Base-by-base conservation (phyloP, 306 rosid species). In the Vigna radiata region DNA sequence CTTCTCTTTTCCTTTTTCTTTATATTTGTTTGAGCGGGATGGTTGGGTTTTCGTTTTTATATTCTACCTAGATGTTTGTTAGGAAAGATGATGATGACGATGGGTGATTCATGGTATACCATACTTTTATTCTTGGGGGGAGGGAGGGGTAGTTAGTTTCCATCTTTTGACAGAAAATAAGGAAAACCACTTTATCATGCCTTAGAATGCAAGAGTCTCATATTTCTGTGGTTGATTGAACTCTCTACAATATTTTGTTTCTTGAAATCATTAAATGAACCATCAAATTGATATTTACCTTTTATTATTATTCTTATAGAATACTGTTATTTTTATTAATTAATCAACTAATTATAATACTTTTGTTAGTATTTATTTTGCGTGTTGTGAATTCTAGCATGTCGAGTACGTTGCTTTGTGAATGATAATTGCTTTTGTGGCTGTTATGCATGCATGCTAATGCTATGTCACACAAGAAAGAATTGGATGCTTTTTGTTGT, bases 401-500 rank as follows among this genome's bases (percentile, higher is more conserved):
- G 46, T 48, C 53, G 43, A 41, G 29, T 62, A 47, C 11, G 78
- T 70, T 63, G 62, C 72, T 79, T 70, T 68, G 10, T 79, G 13
- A 21, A 17, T 61, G 71, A 41, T 67, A 43, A 48, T 72, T 72
- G 70, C 75, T 68, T 79, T 60, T 62, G 52, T 75, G 56, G 48
- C 68, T 70, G 61, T 58, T 31, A 70, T 79, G 58, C 44, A 37
- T 76, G 70, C 77, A 39, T 55, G 39, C 71, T 11, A 37, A 64
- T 64, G 48, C 53, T 21, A 66, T 31, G 50, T 53, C 73, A 13
- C 65, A 79, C 65, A 82, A 80, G 77, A 76, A 71, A 76, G 80
- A 76, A 84, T 84, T 52, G 39, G 82, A 84, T 84, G 75, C 87
- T 77, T 80, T 72, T 80, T 67, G 15, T 55, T 14, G 52, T 66